phyloP scores from a whole-genome alignment of 2,329 filamentous ascomycete species.

The Alternaria metachromatica region DNA sequence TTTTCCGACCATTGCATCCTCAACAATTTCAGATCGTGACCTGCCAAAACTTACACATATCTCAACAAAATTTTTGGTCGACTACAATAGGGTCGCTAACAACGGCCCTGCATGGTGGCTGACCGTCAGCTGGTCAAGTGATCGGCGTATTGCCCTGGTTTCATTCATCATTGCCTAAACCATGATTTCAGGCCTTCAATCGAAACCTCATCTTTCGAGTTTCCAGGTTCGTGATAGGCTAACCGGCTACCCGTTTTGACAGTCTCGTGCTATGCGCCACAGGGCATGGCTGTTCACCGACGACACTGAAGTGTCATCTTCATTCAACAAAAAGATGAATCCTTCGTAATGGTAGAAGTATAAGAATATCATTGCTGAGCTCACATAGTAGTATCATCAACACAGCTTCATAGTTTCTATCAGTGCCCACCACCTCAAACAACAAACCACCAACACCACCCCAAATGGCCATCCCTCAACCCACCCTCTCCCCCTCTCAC shows the following conservation, averaged over 20 bases:
- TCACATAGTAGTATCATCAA: not conserved
- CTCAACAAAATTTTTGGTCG: too few relatives aligned
- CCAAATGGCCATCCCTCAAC: not conserved
- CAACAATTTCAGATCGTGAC: not conserved
- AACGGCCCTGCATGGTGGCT: not conserved
- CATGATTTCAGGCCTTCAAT: not conserved
- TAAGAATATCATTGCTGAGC: not conserved
- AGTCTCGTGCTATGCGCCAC: not conserved
- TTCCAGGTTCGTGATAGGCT: too few relatives aligned
- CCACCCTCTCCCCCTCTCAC: not conserved
- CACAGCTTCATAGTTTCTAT: not conserved
- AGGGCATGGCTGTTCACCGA: not conserved
- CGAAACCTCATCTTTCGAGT: too few relatives aligned
- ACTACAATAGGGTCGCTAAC: not conserved
- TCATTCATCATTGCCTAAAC: not conserved
- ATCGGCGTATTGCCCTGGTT: not conserved
- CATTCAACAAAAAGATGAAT: not conserved
- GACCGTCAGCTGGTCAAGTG: not conserved
- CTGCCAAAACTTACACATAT: not conserved
- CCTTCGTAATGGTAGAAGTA: not conserved
- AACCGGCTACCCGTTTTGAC: not conserved
- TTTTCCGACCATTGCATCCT: not conserved
- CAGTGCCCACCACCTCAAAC: not conserved
- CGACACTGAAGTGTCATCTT: not conserved
- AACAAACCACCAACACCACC: too few relatives aligned